Base-by-base conservation (phyloP, 371 early-diverging fungal species). In the Capillidium rhysosporum region DNA sequence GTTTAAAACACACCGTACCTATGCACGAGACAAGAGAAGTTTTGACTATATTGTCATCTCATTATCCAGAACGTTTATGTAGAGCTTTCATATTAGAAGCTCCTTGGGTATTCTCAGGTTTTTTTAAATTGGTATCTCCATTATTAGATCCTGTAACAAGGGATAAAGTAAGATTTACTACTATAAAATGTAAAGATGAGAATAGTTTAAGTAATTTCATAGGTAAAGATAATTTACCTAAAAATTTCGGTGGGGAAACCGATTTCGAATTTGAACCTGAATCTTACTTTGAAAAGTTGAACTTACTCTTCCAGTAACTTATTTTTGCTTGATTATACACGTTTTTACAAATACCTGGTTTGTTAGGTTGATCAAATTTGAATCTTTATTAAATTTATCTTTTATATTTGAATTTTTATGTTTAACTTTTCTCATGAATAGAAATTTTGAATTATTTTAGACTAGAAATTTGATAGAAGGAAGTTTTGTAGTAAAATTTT, bases 131-230 rank as follows among this genome's bases (percentile, higher is more conserved):
- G 21, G 71, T 92, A 28, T 73, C 82, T 4, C 91, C 91, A 0
- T 89, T 91, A 57, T 73, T 93, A 58, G 89, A 93, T 61, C 88
- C 89, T 9, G 84, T 89, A 40, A 91, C 92, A n/a, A 77, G 76
- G 47, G 64, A 67, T 21, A 93, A 92, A 59, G 75, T 92, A 49
- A 73, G 82, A 24, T 87, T 93, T 64, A 82, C 83, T n/a, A 75
- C 82, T 49, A 67, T 72, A 52, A 70, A 76, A 41, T 66, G 69
- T n/a, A 51, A 21, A 20, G 51, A 30, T 51, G 29, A 34, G 14
- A 30, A 28, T 24, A 5, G 39, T 9, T 24, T 51, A 8, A 31
- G n/a, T 21, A 34, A 51, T 24, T 51, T 31, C 20, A 40, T 51
- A 2, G 4, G n/a, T 16, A 14, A 18, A n/a, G 16, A 40, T 10